A percentile compares a stretch with the other conserved stretches of the same genome.
These are phyloP conservation scores for Lathyrus oleraceus DNA, from an alignment of 306 rosid genomes.

Conservation along the genomic window DNA sequence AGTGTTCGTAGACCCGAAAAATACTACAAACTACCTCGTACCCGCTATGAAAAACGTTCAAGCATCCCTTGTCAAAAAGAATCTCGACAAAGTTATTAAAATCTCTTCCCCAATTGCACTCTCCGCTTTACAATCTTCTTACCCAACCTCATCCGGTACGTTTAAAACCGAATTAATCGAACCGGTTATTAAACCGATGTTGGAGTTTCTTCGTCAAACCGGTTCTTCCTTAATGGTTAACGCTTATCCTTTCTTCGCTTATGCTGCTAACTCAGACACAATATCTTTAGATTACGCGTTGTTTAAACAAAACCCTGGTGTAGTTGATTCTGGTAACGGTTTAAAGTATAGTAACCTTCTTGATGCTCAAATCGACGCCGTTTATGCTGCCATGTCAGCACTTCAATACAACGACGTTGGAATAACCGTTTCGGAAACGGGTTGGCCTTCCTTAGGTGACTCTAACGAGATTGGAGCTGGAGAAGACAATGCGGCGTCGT, in stretches of 20 bases:
- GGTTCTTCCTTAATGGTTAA: constrained; percentile 73
- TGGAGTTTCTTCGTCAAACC: constrained; percentile 54
- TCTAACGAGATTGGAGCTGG: constrained; percentile 63
- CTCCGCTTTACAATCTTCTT: constrained; percentile 57
- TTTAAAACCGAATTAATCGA: constrained; percentile 61
- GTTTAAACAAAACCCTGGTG: constrained; percentile 58
- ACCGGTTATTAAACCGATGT: constrained; percentile 74
- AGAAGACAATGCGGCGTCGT: constrained; percentile 67
- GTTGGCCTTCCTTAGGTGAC: constrained; percentile 88
- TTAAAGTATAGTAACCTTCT: constrained; percentile 52
- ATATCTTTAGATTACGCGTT: constrained; percentile 67
- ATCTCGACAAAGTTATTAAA: constrained; percentile 50
- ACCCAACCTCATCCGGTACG: constrained; percentile 77
- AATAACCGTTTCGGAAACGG: constrained; percentile 63
- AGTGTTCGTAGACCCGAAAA: constrained; percentile 71
- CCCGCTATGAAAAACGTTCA: constrained; percentile 76
- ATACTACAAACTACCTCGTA: constrained; percentile 62
- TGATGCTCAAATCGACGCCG: constrained; percentile 87
- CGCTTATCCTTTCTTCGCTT: constrained; percentile 81
- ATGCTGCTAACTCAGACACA: constrained; percentile 45
- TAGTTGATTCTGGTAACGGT: constrained; percentile 74
- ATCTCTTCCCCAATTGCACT: constrained; percentile 78
- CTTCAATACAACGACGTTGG: constrained; percentile 58
- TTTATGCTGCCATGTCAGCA: constrained; percentile 73
- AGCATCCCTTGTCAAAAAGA: constrained; percentile 42